A percentile compares a stretch with the other conserved stretches of the same genome.
Conservation (phyloP, 2,329 filamentous ascomycete species). For the Pseudogymnoascus sp. region DNA sequence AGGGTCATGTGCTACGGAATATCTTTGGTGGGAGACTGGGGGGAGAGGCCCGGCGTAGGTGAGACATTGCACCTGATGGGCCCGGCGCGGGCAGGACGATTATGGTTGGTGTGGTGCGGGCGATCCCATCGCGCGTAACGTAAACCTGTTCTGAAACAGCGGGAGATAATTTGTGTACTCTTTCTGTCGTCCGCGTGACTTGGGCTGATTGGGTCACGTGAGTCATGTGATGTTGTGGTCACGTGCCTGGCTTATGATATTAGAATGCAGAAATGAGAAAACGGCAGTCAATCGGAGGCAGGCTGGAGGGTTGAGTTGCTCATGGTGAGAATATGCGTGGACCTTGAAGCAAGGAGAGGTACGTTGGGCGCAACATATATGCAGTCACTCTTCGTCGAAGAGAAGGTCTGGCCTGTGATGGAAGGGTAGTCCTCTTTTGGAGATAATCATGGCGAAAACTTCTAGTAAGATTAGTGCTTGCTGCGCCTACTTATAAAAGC, state of each 20-base stretch:
- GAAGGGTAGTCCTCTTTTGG: neutral
- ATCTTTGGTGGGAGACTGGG: neutral
- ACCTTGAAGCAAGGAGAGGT: neutral
- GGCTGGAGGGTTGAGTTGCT: neutral
- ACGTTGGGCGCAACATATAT: neutral
- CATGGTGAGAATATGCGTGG: neutral
- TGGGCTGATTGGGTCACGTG: neutral
- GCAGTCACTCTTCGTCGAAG: neutral
- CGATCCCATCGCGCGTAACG: neutral
- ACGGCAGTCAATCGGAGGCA: too few species aligned
- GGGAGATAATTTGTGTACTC: neutral
- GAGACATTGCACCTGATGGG: neutral
- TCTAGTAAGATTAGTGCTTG: too few species aligned
- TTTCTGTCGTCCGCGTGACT: neutral
- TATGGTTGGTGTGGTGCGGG: neutral
- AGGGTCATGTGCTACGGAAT: neutral
- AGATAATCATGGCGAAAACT: neutral
- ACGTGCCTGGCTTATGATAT: neutral
- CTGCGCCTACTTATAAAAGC: too few species aligned
- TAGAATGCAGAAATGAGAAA: neutral
- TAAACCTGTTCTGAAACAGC: conserved; percentile 7
- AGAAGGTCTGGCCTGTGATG: neutral
- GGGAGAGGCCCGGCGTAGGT: neutral
- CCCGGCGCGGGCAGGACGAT: neutral
- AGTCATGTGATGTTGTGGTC: neutral